Base-by-base conservation (phyloP, 768 basidiomycete species). In the Suillus alpinus region DNA sequence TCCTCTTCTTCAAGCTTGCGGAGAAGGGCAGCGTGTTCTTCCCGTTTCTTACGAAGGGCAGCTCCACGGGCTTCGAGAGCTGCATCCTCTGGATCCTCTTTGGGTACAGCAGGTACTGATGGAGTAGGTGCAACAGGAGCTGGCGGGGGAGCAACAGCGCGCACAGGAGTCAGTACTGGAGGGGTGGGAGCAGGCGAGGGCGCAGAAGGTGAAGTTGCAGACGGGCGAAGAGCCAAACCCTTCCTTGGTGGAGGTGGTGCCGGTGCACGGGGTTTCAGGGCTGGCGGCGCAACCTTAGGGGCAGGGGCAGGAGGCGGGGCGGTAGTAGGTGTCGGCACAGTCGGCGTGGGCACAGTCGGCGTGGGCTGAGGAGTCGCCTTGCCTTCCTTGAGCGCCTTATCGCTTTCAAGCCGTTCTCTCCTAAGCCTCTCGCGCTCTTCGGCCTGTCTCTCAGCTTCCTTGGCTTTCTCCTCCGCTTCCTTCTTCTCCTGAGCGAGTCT, bases 391-490 rank as follows among this genome's bases (percentile, higher is more conserved):
- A 84, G 62, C 0, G 84, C 86, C 70, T 85, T 88, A 73, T 92
- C 94, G 39, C 80, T 83, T 49, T 90, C 91, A 41, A 98, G 71
- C 56, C 92, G 80, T 65, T 91, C 89, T 64, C 78, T 81, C 49
- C 96, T 81, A 44, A 84, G 71, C 53, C 81, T 80, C 67, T 94
- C 92, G 59, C 95, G 80, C 62, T 91, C 91, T 65, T 89, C 89
- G 2, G 90, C 89, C 66, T 91, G 87, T 63, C 81, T 82, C 72
- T 97, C 95, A 0, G 94, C 95, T 52, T 81, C 77, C 59, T 80
- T 82, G 0, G 84, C 85, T 72, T 91, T 93, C 71, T 93, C 91
- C 64, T 94, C 95, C 0, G 95, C 95, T 70, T 97, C 96, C 69
- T 83, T 87, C 79, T 89, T 91, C 69, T 98, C 96, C 66, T 86